These are phyloP conservation scores for Cornus controversa DNA, from an alignment of 148 eudicot species.

Conservation along the genomic window DNA sequence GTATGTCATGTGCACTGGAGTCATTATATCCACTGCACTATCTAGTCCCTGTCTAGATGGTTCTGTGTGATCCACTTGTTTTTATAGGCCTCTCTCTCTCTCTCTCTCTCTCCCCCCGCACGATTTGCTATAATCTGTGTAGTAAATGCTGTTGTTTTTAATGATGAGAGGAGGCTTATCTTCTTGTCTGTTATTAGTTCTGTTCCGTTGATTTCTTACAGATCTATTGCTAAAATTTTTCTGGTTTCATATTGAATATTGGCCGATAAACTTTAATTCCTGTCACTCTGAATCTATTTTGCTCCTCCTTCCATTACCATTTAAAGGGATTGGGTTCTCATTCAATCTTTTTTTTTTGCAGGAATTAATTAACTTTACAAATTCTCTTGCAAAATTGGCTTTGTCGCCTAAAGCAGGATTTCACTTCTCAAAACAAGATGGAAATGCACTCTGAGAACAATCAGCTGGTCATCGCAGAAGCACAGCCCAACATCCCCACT, in stretches of 20 bases:
- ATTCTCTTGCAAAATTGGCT: neutral
- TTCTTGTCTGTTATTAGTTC: neutral
- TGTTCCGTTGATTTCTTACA: neutral
- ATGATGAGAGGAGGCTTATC: neutral
- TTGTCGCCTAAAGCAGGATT: neutral
- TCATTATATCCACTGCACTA: no score
- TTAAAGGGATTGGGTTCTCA: neutral
- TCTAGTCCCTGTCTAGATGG: neutral
- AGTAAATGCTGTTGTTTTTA: neutral
- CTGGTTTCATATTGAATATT: neutral
- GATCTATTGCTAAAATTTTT: neutral
- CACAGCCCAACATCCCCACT: conserved; percentile 16
- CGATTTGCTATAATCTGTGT: neutral
- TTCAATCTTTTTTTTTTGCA: neutral
- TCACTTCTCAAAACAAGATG: conserved; percentile 13
- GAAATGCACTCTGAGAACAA: conserved; percentile 16
- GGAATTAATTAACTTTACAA: neutral
- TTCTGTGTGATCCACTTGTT: neutral
- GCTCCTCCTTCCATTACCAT: no score
- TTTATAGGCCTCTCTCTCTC: neutral
- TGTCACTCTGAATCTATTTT: neutral
- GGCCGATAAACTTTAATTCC: neutral
- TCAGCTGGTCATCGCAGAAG: conserved; percentile 14
- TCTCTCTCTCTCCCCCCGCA: no score
- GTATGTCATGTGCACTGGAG: no score